Evolutionary conservation across 73 alveolate genomes (phyloP), one percentile per base, ranked within the genome.

Genomic region (Urostyla sp.): DNA sequence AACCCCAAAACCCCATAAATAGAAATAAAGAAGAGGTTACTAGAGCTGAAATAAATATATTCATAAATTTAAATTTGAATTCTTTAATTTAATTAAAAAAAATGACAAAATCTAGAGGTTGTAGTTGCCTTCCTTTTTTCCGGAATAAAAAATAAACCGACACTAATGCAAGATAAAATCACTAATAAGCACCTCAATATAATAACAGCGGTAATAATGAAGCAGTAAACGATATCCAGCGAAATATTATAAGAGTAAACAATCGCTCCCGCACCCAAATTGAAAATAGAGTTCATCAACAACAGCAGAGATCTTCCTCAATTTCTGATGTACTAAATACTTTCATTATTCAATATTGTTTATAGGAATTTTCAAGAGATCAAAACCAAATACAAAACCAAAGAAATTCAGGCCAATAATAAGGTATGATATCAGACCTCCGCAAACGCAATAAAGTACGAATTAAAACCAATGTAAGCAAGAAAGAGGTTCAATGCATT

Each of bases 391-490:
- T n/a, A n/a, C n/a, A n/a, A n/a, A n/a, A n/a, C n/a, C n/a, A n/a
- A 40, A 16, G 52, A 40, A 11, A 40, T 10, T 40, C 16, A 16
- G 20, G 20, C 52, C 10, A 40, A 10, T 40, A 16, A 40, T 40
- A 16, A 40, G 15, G 52, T 40, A 16, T 11, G 52, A 40, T 16
- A 40, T 11, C 10, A n/a, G n/a, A n/a, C n/a, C n/a, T n/a, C n/a
- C n/a, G n/a, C n/a, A n/a, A n/a, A n/a, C n/a, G 83, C 44, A 69
- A 69, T 31, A 69, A 69, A 52, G 78, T 75, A 18, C 30, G 77
- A n/a, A 75, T 75, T 0, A 60, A 75, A 38, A 75, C 87, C 11
- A 37, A 6, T 1, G 23, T 75, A 4, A 5, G 13, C 4, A 60
- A 56, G 44, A 58, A 40, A 15, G 40, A 75, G 26, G 77, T 75